phyloP scores from a whole-genome alignment of 2,329 filamentous ascomycete genomes.

The Botryotinia globosa region DNA sequence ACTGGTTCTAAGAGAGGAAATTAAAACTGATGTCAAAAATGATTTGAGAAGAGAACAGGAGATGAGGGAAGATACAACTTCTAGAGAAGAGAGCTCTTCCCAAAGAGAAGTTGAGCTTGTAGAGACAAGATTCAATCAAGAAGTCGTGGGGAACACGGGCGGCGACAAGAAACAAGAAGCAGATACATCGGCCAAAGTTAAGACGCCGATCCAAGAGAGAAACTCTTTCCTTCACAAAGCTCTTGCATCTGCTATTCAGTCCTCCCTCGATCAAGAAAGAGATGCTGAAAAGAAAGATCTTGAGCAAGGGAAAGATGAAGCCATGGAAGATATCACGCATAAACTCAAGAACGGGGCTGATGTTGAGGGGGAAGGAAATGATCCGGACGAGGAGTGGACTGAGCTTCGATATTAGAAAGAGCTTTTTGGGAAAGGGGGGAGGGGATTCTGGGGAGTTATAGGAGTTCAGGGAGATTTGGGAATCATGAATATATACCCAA shows the following conservation, averaged over 20 bases:
- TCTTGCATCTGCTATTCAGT: too few relatives aligned
- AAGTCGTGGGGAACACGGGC: rapidly evolving
- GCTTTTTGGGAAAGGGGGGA: too few relatives aligned
- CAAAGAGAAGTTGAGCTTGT: neutral
- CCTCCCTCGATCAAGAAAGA: neutral
- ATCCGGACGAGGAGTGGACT: neutral
- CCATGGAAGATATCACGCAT: neutral
- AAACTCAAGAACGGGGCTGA: neutral
- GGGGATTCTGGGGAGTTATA: too few relatives aligned
- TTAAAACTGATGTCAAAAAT: neutral
- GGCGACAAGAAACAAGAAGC: neutral
- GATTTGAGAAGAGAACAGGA: neutral
- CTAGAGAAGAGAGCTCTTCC: neutral
- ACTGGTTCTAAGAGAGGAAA: neutral
- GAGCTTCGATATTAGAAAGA: neutral
- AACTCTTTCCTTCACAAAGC: rapidly evolving
- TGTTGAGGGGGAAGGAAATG: rapidly evolving
- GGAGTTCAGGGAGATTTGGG: too few relatives aligned
- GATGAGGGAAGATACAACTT: neutral
- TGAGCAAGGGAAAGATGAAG: neutral
- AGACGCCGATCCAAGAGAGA: neutral
- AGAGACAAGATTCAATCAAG: neutral
- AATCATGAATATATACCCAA: too few relatives aligned
- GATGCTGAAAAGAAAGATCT: neutral
- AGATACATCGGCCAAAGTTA: neutral